Evolutionary conservation across 768 basidiomycete species (phyloP).

Genomic region (Arthromyces matolae): DNA sequence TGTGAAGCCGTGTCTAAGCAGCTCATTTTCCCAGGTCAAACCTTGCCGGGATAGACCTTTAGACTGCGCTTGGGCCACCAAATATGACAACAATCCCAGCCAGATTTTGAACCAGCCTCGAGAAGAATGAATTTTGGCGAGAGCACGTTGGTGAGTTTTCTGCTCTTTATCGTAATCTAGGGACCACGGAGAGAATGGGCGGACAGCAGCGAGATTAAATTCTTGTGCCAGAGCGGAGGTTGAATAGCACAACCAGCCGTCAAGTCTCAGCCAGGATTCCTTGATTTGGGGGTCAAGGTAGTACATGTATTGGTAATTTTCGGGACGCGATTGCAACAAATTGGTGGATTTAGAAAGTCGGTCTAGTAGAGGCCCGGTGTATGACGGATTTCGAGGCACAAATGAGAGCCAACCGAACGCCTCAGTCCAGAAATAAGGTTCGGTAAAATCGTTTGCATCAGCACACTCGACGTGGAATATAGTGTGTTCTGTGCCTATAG

Average conservation of each 20-base stretch:
- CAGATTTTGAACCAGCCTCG: conserved; percentile 7
- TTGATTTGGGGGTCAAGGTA: neutral
- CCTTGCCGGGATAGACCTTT: neutral
- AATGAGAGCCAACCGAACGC: conserved; percentile 2
- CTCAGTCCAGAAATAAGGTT: conserved; percentile 4
- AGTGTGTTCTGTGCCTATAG: neutral
- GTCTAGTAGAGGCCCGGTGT: neutral
- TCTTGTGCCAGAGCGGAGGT: conserved; percentile 1
- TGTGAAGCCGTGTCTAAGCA: neutral
- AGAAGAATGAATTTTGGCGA: neutral
- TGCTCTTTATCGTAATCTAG: neutral
- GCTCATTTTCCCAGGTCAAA: neutral
- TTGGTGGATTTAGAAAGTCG: neutral
- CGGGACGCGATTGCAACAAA: neutral
- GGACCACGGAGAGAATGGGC: conserved; percentile 8
- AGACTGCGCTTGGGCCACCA: conserved; percentile 2
- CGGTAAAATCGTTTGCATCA: neutral
- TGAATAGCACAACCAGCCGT: neutral
- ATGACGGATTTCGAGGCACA: neutral
- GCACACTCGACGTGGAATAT: neutral
- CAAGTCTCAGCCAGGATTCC: conserved; percentile 4
- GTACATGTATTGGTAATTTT: neutral
- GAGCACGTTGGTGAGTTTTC: neutral
- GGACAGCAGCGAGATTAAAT: neutral
- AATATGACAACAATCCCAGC: conserved; percentile 11